A percentile compares a stretch with the other conserved stretches of the same genome.
Conservation (phyloP, 208 protist genomes). For the Leptomonas pyrrhocoris region DNA sequence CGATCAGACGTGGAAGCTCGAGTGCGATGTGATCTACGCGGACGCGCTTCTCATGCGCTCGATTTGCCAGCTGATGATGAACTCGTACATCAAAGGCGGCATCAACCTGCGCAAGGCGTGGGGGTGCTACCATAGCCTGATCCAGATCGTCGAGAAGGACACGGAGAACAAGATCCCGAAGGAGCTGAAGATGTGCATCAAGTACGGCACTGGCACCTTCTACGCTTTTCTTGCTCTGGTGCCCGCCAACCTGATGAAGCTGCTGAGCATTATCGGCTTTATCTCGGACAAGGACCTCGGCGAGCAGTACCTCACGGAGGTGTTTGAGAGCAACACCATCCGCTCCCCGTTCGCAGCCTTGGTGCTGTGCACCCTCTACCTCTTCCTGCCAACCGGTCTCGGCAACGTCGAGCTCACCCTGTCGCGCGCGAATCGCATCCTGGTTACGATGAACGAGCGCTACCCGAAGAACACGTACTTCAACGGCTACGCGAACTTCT, state of each 20-base stretch:
- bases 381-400: constrained; percentile 90
- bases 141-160: constrained; percentile 76
- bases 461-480: constrained; percentile 92
- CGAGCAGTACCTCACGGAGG: constrained; percentile 88
- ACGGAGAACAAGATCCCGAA: constrained; percentile 72
- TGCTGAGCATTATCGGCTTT: constrained; percentile 91
- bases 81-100: constrained; percentile 88
- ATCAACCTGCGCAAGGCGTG: constrained; percentile 91
- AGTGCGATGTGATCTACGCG: constrained; percentile 92
- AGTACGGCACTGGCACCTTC: constrained; percentile 89
- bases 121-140: constrained; percentile 81
- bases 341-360: constrained; percentile 85
- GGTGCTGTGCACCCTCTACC: constrained; percentile 88
- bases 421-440: constrained; percentile 70
- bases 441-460: constrained; percentile 81
- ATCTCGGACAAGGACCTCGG: constrained; percentile 90
- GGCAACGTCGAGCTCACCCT: constrained; percentile 79
- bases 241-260: constrained; percentile 87
- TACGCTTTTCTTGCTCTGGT: constrained; percentile 90
- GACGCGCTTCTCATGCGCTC: constrained; percentile 83
- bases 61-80: constrained; percentile 91
- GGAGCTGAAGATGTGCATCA: constrained; percentile 88
- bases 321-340: constrained; percentile 89
- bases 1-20: constrained; percentile 84
- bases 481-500: constrained; percentile 92